Evolutionary conservation across 257 asterid species (phyloP).

Genomic region (Solanum sejunctum): DNA sequence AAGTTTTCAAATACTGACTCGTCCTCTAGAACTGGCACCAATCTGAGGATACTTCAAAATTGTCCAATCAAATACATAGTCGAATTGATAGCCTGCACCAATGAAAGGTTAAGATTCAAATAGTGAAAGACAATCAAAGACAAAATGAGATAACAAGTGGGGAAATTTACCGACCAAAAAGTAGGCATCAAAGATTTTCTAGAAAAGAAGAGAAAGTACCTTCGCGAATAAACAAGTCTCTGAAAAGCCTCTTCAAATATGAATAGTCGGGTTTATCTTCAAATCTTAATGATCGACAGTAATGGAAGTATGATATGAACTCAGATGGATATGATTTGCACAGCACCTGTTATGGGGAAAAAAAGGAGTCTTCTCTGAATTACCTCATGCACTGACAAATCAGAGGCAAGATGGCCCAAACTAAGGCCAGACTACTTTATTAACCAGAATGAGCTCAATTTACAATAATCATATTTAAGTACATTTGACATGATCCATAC

Average conservation of each 20-base stretch:
- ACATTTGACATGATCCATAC: not conserved
- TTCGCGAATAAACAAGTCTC: slow-evolving; percentile 15
- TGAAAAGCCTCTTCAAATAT: slow-evolving; percentile 12
- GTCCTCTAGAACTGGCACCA: slow-evolving; percentile 10
- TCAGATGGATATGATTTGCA: slow-evolving; percentile 20
- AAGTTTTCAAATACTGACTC: not conserved
- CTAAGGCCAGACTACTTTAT: not conserved
- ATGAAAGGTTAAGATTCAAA: not conserved
- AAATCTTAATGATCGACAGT: slow-evolving; percentile 14
- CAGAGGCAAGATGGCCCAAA: not conserved
- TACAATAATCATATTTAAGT: not conserved
- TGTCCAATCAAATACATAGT: slow-evolving; percentile 27
- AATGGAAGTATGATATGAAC: slow-evolving; percentile 13
- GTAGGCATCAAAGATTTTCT: not conserved
- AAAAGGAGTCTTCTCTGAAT: not conserved
- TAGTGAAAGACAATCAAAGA: not conserved
- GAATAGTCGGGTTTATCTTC: slow-evolving; percentile 16
- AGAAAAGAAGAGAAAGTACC: not conserved
- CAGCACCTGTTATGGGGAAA: slow-evolving; percentile 1
- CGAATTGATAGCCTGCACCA: slow-evolving; percentile 18
- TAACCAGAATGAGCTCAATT: not conserved
- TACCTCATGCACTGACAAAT: not conserved
- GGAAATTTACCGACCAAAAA: not conserved
- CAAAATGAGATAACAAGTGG: not conserved
- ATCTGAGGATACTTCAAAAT: slow-evolving; percentile 22